phyloP scores from a whole-genome alignment of 331 rosid genomes.

The Malus hybrid region DNA sequence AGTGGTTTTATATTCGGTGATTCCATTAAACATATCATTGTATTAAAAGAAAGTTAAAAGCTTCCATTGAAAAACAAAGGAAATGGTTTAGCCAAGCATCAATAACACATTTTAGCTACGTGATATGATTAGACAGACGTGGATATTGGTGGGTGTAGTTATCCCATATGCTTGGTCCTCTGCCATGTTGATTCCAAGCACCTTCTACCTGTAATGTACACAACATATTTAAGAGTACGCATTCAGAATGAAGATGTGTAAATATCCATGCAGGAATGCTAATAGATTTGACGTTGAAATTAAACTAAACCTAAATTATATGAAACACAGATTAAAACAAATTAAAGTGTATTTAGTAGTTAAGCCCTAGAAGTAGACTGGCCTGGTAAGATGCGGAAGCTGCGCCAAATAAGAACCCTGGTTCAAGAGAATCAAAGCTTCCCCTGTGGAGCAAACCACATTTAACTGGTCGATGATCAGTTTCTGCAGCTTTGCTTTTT shows the following conservation, averaged over 20 bases:
- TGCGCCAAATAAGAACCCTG: slow-evolving; percentile 19
- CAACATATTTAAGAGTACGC: neutral
- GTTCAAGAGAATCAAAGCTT: neutral
- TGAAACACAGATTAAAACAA: neutral
- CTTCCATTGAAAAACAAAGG: no score
- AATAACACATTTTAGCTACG: neutral
- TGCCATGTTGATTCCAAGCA: slow-evolving; percentile 35
- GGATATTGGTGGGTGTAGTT: slow-evolving; percentile 30
- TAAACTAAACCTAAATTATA: neutral
- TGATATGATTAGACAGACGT: slow-evolving; percentile 16
- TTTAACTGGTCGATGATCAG: neutral
- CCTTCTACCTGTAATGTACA: slow-evolving; percentile 30
- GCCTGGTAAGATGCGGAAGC: slow-evolving; percentile 28
- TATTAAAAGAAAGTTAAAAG: no score
- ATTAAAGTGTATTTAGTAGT: neutral
- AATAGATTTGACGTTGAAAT: neutral
- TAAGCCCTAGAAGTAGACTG: neutral
- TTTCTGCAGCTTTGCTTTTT: neutral
- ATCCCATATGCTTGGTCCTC: slow-evolving; percentile 54
- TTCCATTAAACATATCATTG: no score
- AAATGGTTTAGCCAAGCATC: no score
- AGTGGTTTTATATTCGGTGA: neutral
- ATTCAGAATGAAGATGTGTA: neutral
- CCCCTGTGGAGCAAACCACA: neutral
- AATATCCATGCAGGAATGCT: neutral